Conservation (phyloP, 2,329 filamentous ascomycete species). For the Chrysoporthe cubensis region DNA sequence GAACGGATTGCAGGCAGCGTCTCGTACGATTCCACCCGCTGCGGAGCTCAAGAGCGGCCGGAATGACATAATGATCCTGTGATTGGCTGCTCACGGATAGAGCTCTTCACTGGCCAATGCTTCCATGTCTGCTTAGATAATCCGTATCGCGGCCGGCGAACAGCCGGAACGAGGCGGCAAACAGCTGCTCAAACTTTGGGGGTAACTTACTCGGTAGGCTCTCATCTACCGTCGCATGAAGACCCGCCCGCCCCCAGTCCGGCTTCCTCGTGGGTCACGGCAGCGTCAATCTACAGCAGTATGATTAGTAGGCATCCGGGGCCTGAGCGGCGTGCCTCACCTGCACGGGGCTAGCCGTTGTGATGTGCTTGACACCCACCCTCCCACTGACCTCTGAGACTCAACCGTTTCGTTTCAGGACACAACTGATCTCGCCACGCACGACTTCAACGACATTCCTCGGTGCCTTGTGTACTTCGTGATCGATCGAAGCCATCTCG, state of each 20-base stretch:
- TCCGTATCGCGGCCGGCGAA: background rate
- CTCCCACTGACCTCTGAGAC: background rate
- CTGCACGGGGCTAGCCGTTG: background rate
- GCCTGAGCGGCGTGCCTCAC: constrained; percentile 4
- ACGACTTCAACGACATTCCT: background rate
- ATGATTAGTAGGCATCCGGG: background rate
- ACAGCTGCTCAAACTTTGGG: background rate
- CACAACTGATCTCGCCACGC: background rate
- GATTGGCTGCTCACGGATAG: constrained; percentile 13
- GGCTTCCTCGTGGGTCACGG: background rate
- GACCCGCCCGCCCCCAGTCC: background rate
- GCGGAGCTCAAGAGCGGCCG: constrained; percentile 6
- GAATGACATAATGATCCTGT: constrained; percentile 22
- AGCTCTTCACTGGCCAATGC: constrained; percentile 24
- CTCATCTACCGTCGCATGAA: background rate
- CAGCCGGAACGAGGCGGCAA: background rate
- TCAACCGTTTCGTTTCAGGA: constrained; percentile 6
- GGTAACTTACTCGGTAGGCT: background rate
- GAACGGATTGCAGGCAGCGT: constrained; percentile 3
- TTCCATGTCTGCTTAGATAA: constrained; percentile 14
- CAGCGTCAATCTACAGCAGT: background rate
- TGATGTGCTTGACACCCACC: background rate
- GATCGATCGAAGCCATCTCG: background rate
- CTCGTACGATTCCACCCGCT: constrained; percentile 12
- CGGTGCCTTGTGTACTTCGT: background rate